phyloP scores from a whole-genome alignment of 208 protist genomes.

The Leishmania guyanensis region DNA sequence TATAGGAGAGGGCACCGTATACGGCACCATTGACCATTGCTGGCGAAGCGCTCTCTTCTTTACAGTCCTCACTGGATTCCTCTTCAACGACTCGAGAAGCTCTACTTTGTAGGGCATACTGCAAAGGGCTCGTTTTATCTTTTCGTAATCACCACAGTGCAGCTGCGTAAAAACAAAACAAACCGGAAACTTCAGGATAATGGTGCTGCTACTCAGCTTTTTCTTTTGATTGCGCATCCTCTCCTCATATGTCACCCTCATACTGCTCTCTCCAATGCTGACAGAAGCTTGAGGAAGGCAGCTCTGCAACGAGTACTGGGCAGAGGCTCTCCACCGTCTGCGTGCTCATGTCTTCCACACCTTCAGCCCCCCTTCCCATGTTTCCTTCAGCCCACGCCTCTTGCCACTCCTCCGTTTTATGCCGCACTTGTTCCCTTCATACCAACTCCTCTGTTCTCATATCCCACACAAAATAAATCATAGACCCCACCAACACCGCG shows the following conservation, averaged over 20 bases:
- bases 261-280: background rate
- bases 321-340: background rate
- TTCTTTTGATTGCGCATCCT: no score
- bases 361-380: background rate
- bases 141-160: background rate
- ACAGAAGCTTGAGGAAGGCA: background rate
- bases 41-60: background rate
- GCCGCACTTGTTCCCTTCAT: background rate
- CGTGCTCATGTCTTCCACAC: background rate
- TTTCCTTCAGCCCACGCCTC: background rate
- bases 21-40: background rate
- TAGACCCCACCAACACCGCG: background rate
- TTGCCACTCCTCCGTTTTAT: background rate
- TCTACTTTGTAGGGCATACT: no score
- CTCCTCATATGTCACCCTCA: background rate
- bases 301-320: background rate
- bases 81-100: background rate
- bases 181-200: no score
- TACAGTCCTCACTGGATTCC: background rate
- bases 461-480: background rate
- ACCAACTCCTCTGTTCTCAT: no score
- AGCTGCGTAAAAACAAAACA: background rate
- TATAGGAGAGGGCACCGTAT: background rate
- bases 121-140: background rate
- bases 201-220: background rate